phyloP scores from a whole-genome alignment of 768 basidiomycete genomes.

The Suillus discolor region DNA sequence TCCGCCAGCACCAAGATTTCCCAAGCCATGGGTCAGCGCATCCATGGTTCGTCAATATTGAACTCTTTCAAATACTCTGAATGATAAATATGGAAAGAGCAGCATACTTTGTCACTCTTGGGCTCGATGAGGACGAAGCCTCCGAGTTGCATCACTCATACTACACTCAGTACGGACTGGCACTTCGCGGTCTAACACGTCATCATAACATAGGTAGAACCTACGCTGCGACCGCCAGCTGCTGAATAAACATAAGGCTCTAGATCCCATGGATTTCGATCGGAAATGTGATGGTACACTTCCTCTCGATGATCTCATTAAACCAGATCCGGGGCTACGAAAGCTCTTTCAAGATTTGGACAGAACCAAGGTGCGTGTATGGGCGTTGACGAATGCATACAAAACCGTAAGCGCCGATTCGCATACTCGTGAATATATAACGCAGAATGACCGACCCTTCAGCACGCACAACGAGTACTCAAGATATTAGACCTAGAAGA shows the following conservation, averaged over 20 bases:
- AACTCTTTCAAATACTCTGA: background rate
- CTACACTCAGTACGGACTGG: conserved; percentile 81
- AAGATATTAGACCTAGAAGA: conserved; percentile 72
- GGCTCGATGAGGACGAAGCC: conserved; percentile 69
- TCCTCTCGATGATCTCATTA: conserved; percentile 79
- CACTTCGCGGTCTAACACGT: conserved; percentile 72
- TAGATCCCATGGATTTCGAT: conserved; percentile 86
- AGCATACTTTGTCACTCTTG: conserved; percentile 79
- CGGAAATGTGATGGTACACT: conserved; percentile 80
- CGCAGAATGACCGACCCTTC: background rate
- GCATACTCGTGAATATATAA: conserved; percentile 10
- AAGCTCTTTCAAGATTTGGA: conserved; percentile 81
- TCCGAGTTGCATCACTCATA: conserved; percentile 70
- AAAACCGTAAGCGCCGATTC: conserved; percentile 50
- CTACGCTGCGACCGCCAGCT: background rate
- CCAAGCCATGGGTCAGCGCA: conserved; percentile 76
- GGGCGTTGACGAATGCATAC: conserved; percentile 89
- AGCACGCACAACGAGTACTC: conserved; percentile 86
- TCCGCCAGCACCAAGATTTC: conserved; percentile 75
- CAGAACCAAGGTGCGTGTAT: conserved; percentile 72
- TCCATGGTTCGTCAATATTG: conserved; percentile 56
- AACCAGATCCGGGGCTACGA: conserved; percentile 59
- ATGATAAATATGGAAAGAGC: conserved; percentile 6
- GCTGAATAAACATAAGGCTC: background rate
- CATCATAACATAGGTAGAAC: conserved; percentile 69